These are phyloP conservation scores for Alternaria atra DNA, from an alignment of 2,329 filamentous ascomycete species.

Conservation along the genomic window DNA sequence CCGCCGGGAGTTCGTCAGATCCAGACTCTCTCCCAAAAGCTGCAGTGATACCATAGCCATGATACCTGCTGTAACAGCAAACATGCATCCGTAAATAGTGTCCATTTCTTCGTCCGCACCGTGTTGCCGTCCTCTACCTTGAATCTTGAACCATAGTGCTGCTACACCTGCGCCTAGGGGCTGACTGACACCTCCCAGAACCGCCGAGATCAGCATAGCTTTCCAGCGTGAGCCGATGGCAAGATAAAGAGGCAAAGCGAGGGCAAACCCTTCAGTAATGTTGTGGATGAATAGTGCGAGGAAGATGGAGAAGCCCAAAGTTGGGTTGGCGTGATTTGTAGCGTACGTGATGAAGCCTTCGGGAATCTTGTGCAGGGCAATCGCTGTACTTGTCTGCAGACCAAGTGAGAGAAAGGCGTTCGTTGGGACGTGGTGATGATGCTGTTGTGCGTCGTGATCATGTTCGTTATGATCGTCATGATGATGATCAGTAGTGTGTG, in stretches of 20 bases:
- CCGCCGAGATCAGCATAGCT: constrained; percentile 83
- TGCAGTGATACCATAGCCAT: constrained; percentile 94
- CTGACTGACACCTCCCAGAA: constrained; percentile 87
- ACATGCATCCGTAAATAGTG: constrained; percentile 78
- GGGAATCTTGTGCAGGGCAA: constrained; percentile 94
- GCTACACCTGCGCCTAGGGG: constrained; percentile 86
- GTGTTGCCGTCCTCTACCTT: constrained; percentile 57
- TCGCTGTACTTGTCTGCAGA: constrained; percentile 94
- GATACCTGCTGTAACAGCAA: constrained; percentile 89
- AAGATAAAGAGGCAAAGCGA: constrained; percentile 91
- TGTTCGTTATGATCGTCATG: constrained; percentile 12
- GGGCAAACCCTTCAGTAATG: constrained; percentile 94
- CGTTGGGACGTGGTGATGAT: constrained; percentile 94
- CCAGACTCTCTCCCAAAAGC: constrained; percentile 85
- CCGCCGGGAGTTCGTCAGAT: constrained; percentile 79
- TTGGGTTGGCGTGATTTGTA: constrained; percentile 93
- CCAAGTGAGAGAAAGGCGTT: constrained; percentile 95
- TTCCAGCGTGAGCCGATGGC: constrained; percentile 81
- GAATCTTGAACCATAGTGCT: constrained; percentile 83
- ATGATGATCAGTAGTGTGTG: constrained; percentile 14
- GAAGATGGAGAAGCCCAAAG: constrained; percentile 89
- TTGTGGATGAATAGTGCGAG: constrained; percentile 97
- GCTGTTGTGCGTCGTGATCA: constrained; percentile 55
- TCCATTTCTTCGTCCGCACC: constrained; percentile 64
- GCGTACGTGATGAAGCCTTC: constrained; percentile 91